These are phyloP conservation scores for Cyberlindnera subsufficiens DNA, from an alignment of 805 yeast species.

Conservation along the genomic window DNA sequence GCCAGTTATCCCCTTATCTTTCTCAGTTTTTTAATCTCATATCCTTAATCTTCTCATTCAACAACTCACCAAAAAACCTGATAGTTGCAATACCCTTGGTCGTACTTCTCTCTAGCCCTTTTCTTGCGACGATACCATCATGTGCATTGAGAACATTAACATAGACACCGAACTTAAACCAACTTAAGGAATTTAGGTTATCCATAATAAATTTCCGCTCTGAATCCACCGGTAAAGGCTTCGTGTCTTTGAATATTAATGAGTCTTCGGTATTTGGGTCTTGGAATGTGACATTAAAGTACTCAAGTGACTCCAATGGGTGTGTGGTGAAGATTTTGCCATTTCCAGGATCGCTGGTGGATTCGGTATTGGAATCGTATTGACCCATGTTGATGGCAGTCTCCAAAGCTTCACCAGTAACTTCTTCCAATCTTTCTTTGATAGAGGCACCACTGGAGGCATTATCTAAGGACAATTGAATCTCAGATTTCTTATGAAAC, in stretches of 20 bases:
- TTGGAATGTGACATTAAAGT: constrained; percentile 3
- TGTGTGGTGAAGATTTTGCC: neutral
- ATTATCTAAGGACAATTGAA: constrained; percentile 7
- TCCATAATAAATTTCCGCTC: constrained; percentile 37
- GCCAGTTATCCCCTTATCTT: neutral
- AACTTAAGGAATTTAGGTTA: constrained; percentile 55
- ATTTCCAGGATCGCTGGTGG: constrained; percentile 2
- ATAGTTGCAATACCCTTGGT: constrained; percentile 46
- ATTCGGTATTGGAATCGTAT: constrained; percentile 16
- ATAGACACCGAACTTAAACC: constrained; percentile 75
- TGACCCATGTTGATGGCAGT: constrained; percentile 19
- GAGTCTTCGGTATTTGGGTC: constrained; percentile 11
- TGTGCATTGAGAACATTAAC: constrained; percentile 76
- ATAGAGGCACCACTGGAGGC: neutral
- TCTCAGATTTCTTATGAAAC: constrained; percentile 18
- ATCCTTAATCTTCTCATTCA: constrained; percentile 16
- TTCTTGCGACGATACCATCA: constrained; percentile 78
- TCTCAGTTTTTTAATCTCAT: neutral
- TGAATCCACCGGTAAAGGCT: constrained; percentile 28
- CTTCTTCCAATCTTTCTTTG: constrained; percentile 19
- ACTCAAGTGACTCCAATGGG: neutral
- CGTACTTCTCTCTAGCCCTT: constrained; percentile 47
- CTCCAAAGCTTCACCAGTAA: constrained; percentile 21
- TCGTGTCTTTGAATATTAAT: constrained; percentile 15
- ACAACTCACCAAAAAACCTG: constrained; percentile 38